Evolutionary conservation across 352 stramenopile species (phyloP), one percentile per base, ranked within the genome.

Genomic region (Phytophthora cactorum): DNA sequence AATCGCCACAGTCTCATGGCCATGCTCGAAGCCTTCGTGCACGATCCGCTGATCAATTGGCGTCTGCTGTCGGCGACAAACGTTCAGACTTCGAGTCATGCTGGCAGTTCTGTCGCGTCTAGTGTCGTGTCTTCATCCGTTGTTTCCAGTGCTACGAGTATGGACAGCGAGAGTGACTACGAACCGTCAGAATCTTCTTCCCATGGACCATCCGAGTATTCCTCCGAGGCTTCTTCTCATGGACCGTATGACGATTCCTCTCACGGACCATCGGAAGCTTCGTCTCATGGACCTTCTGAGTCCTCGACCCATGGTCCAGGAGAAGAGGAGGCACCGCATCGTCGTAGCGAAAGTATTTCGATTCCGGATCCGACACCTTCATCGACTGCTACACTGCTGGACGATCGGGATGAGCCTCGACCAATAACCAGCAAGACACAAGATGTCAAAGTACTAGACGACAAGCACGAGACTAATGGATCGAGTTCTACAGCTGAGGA

Each of bases 21-120:
- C 9, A 99, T 99, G 97, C 88, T 99, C 1, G 98, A 99, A 82
- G 98, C 98, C 10, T 99, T 99, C 82, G 97, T 99, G 27, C 97
- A 99, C 74, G 98, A 99, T 77, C 98, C 98, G 32, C 79, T 99
- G 2, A 99, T 99, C 57, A 97, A 92, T 51, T 99, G 97, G 97
- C 93, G 97, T 66, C 77, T 99, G 44, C 70, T 98, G 8, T 77
- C 68, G 14, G 75, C 79, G 51, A 93, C 84, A 65, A 90, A 77
- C 54, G 77, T 84, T 32, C 68, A 66, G 38, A 77, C 71, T 14
- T 80, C 79, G 8, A 89, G 75, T 49, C 70, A 77, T 25, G 73
- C 70, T 0, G 67, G 68, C 5, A 75, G 68, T 14, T 75, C 64
- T 0, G 71, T 70, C 0, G 62, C 65, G 22, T 81, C 70, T 11